Base-by-base conservation (phyloP, 805 yeast species). In the Brettanomyces sp. region DNA sequence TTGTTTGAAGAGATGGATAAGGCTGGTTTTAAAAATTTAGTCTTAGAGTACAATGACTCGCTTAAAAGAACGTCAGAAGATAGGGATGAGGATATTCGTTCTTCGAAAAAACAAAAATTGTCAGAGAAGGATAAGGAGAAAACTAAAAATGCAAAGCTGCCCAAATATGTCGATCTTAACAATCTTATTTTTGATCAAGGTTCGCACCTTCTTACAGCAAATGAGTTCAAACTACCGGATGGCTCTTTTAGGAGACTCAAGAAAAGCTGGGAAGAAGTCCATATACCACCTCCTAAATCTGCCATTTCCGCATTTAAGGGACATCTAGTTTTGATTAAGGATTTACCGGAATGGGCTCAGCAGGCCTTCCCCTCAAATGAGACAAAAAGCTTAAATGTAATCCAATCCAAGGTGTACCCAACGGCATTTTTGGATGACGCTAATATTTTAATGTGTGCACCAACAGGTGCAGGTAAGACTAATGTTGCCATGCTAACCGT, bases 391-490 rank as follows among this genome's bases (percentile, higher is more conserved):
- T 71, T 93, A 52, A 93, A 93, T 62, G 67, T 87, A 45, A 77
- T 93, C 13, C 99, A 93, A 62, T 85, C 95, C 1, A 76, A 76
- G 49, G 88, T 90, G 0, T 87, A 65, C 52, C 93, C 93, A 1
- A 58, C 69, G n/a, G 96, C 95, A 0, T 86, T 91, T 52, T 56
- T 72, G 4, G 65, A 76, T 1, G 93, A 86, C 57, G 72, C 73
- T 4, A 91, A 90, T 56, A 60, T 93, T 36, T 66, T 91, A 14
- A 68, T 91, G 54, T 91, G 98, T 73, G 98, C 99, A 1, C 99
- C 99, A 5, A 91, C 99, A 0, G 99, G 99, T 68, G 96, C 96
- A 3, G 99, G 99, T 67, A 91, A 91, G 61, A 91, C 99, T 22
- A 93, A 93, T 60, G 96, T 93, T 28, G 99, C 99, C 0, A 77